Evolutionary conservation across 768 basidiomycete genomes (phyloP), one percentile per base, ranked within the genome.

Genomic region (Amanita pallidorosea): DNA sequence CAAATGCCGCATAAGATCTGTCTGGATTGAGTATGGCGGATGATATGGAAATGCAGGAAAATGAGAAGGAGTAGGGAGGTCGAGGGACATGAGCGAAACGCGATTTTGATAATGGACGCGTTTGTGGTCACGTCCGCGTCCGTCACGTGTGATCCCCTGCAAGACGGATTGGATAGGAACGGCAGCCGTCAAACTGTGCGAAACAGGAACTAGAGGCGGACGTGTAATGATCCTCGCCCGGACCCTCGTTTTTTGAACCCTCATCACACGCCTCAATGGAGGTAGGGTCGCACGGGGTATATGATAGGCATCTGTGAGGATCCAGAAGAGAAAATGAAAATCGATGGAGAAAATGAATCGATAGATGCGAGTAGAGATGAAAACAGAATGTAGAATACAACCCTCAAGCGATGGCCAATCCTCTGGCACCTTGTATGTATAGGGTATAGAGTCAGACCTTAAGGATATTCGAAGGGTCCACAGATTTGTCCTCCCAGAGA

Each of bases 41-140:
- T 78, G 70, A 60, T 85, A 96, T 0, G 94, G 94, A 61, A 98
- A 97, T 2, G 79, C 79, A 7, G 82, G 71, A 61, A 96, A 96
- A 1, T 58, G 57, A 1, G 65, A 59, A 0, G 92, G 93, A 0
- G 85, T 85, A 1, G 79, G 66, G 4, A 95, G 70, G 15, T 67
- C 62, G 41, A 76, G 61, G 41, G 37, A n/a, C 43, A 47, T 46
- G 45, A 13, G 27, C 31, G 5, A 4, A 11, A 33, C 29, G 12
- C 31, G 31, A 12, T 11, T 5, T 7, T 7, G 7, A n/a, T n/a
- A 7, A 27, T 27, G 1, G 31, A 33, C 33, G 33, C 33, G 33
- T 33, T 33, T 9, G 0, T 11, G 7, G 33, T 33, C 33, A 33
- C 33, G 33, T 13, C 33, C 13, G 33, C 33, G 33, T 33, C 33